Evolutionary conservation across 495 filamentous ascomycete species (phyloP), one percentile per base, ranked within the genome.

Genomic region (Aspergillus egyptiacus): DNA sequence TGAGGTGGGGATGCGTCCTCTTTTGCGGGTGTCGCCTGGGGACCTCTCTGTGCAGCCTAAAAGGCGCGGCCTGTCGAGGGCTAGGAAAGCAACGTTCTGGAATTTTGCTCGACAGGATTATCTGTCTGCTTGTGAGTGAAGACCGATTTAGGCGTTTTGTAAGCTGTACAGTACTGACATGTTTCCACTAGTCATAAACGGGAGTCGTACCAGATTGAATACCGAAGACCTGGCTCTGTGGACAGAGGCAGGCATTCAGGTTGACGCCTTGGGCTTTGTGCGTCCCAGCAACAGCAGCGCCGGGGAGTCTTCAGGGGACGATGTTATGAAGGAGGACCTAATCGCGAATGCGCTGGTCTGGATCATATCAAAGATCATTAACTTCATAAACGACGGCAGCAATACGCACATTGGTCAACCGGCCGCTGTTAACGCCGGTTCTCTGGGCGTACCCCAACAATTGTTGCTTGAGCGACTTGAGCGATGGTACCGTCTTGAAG

Each of bases 101-200:
- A 82, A 82, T 52, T 81, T 82, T 59, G 81, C 80, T 15, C 67
- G 80, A 30, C 80, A 83, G 56, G 80, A 83, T 56, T 80, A 82
- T 63, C 65, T 85, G 7, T 74, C 78, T 58, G 79, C 80, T 24
- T 81, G 77, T 81, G 66, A 72, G 77, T 72, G 8, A 9, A 18
- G 10, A 39, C 23, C 25, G n/a, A 1, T 9, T 17, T n/a, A n/a
- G n/a, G n/a, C n/a, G n/a, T 27, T 27, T 27, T 10, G 9, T 31
- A 34, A 5, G 23, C 23, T 39, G 22, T 48, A n/a, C 5, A 9
- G 24, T 35, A 31, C 31, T 51, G 32, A 47, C 36, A 6, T 6
- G 11, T 15, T 15, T n/a, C n/a, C n/a, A 35, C 3, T 50, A 78
- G 77, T 83, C 53, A 82, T 83, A 54, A 82, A 83, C 46, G 75